These are phyloP conservation scores for Fagus crenata DNA, from an alignment of 306 rosid genomes.

Conservation along the genomic window DNA sequence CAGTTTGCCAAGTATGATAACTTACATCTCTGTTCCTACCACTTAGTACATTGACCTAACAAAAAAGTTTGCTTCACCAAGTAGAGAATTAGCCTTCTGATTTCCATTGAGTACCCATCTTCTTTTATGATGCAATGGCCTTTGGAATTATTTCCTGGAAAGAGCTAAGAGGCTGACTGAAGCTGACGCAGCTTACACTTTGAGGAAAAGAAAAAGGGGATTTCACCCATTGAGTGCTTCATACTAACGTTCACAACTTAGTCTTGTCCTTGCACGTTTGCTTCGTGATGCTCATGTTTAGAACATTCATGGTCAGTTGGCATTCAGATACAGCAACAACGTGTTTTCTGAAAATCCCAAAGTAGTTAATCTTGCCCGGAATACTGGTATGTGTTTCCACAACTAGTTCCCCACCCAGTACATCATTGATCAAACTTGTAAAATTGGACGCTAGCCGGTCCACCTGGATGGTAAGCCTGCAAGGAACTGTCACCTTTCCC, in stretches of 20 bases:
- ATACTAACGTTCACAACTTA: constrained; percentile 35
- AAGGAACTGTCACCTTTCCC: constrained; percentile 33
- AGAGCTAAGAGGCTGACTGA: too few species aligned
- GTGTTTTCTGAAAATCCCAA: constrained; percentile 62
- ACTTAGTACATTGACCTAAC: neutral
- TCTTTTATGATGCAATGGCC: neutral
- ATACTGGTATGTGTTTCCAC: constrained; percentile 36
- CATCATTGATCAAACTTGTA: constrained; percentile 36
- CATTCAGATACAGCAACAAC: constrained; percentile 50
- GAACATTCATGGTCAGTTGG: constrained; percentile 37
- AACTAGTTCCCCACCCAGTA: constrained; percentile 42
- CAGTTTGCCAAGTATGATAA: neutral
- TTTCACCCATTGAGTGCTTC: neutral
- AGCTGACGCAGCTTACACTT: neutral
- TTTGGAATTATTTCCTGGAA: neutral
- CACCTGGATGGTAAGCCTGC: constrained; percentile 48
- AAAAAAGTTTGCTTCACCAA: neutral
- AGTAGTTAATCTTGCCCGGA: constrained; percentile 53
- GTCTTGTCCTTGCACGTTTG: constrained; percentile 58
- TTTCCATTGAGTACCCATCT: neutral
- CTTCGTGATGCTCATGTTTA: constrained; percentile 38
- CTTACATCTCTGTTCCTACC: neutral
- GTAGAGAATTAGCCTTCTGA: neutral
- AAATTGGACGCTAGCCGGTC: constrained; percentile 40
- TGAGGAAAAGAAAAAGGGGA: neutral